Evolutionary conservation across 768 basidiomycete genomes (phyloP).

Genomic region (Butyriboletus loyo): DNA sequence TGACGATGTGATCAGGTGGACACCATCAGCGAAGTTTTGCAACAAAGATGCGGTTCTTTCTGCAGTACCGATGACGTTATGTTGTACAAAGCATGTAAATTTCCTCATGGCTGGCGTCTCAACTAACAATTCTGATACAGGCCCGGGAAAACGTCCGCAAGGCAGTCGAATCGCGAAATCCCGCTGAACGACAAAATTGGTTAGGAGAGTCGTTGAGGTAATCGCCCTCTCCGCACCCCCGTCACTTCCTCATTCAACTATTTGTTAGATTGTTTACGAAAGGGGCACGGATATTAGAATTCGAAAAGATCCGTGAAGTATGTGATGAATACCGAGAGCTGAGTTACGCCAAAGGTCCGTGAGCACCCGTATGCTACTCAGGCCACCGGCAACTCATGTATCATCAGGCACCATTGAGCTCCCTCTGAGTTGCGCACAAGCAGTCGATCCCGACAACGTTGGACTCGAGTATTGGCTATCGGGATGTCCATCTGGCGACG

Average conservation of each 20-base stretch:
- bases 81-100: constrained; percentile 76
- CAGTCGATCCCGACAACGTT: constrained; percentile 70
- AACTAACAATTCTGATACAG: constrained; percentile 36
- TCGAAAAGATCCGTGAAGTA: constrained; percentile 82
- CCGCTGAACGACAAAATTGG: constrained; percentile 71
- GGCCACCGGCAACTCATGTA: not conserved
- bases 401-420: constrained; percentile 75
- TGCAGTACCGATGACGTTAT: constrained; percentile 98
- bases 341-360: constrained; percentile 74
- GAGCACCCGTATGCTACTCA: not conserved
- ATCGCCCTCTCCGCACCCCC: constrained; percentile 6
- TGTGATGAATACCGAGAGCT: constrained; percentile 87
- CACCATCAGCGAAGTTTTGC: constrained; percentile 91
- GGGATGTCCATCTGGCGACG: constrained; percentile 56
- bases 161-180: constrained; percentile 77
- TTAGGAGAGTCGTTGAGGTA: constrained; percentile 87
- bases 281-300: constrained; percentile 79
- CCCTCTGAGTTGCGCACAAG: constrained; percentile 77
- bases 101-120: not conserved
- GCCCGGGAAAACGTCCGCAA: constrained; percentile 92
- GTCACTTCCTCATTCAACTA: constrained; percentile 2
- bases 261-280: constrained; percentile 75
- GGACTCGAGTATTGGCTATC: constrained; percentile 77
- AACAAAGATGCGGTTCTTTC: constrained; percentile 94
- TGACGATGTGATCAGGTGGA: constrained; percentile 64